Base-by-base conservation (phyloP, 352 stramenopile species). In the Globisporangium megalacanthum region DNA sequence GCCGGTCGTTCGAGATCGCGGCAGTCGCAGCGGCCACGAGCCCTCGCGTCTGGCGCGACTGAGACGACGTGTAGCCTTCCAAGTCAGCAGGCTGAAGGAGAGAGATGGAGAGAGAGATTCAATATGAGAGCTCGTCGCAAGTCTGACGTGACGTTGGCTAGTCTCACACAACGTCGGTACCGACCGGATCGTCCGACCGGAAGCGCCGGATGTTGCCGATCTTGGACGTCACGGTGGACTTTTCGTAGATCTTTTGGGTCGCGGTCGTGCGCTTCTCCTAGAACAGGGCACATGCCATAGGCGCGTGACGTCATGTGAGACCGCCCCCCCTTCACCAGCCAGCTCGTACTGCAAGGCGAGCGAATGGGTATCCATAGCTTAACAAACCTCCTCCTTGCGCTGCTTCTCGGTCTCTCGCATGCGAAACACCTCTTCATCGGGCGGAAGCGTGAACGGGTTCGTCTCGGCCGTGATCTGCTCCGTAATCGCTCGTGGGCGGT, bases 351-450 rank as follows among this genome's bases (percentile, higher is more conserved):
- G 36, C 15, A 9, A 42, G 36, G 11, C 36, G 36, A 42, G 36
- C 36, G n/a, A n/a, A n/a, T n/a, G n/a, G n/a, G n/a, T n/a, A n/a
- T n/a, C 15, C 36, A 13, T 20, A 20, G 14, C 9, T 17, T 6
- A 46, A 22, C 41, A 46, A 6, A 75, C 74, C 60, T 96, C 75
- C 49, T 94, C 76, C 50, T 96, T 96, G 44, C 75, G 72, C 65
- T 90, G 77, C 58, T 86, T 90, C 61, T 97, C 86, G 39, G 89
- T 88, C 64, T 98, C 92, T 37, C 92, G 86, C 71, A 97, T 93
- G 52, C 83, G 85, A 56, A 98, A 98, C 33, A 98, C 86, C 68
- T 98, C 88, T 53, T 98, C 94, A 81, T 98, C 94, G 41, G 78
- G 89, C 10, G 93, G 93, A 39, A 98, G 78, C 33, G 79, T 88